phyloP scores from a whole-genome alignment of 2,329 filamentous ascomycete species.

The Plectosphaerella sp. region DNA sequence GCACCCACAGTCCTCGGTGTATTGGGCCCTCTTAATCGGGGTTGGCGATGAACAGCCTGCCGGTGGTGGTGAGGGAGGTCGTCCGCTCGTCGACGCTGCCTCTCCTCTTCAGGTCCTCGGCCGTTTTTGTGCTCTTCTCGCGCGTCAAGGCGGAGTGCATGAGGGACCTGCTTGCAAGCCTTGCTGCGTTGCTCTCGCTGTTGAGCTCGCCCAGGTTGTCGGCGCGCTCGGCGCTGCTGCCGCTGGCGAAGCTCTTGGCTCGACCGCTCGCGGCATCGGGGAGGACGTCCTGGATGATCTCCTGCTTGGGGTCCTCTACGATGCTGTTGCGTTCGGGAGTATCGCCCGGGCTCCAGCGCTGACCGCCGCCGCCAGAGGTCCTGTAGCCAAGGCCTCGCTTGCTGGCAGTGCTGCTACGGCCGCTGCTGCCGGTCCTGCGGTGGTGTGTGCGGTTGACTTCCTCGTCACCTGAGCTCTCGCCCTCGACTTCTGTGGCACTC shows the following conservation, averaged over 20 bases:
- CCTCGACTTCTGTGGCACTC: slow-evolving; percentile 92
- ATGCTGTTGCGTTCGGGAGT: slow-evolving; percentile 53
- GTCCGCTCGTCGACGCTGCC: slow-evolving; percentile 83
- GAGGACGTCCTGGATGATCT: slow-evolving; percentile 15
- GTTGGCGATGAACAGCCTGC: slow-evolving; percentile 80
- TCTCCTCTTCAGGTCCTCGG: slow-evolving; percentile 68
- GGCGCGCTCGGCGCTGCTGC: slow-evolving; percentile 56
- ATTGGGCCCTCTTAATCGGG: slow-evolving; percentile 52
- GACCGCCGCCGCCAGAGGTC: slow-evolving; percentile 41
- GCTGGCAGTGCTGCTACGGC: slow-evolving; percentile 58
- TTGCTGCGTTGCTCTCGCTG: slow-evolving; percentile 29
- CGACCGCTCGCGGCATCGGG: slow-evolving; percentile 38
- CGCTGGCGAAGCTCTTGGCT: slow-evolving; percentile 47
- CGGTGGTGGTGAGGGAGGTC: slow-evolving; percentile 63
- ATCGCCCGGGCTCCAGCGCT: slow-evolving; percentile 48
- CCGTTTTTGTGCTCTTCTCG: slow-evolving; percentile 62
- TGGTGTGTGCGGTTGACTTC: slow-evolving; percentile 52
- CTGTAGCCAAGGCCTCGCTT: slow-evolving; percentile 45
- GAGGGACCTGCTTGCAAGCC: slow-evolving; percentile 55
- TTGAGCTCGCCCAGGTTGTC: slow-evolving; percentile 55
- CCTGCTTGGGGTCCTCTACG: slow-evolving; percentile 35
- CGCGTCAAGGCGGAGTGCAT: slow-evolving; percentile 54
- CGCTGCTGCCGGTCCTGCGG: slow-evolving; percentile 70
- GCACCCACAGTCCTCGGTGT: neutral
- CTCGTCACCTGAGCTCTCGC: slow-evolving; percentile 77